Evolutionary conservation across 306 rosid species (phyloP).

Genomic region (Vicia sativa): DNA sequence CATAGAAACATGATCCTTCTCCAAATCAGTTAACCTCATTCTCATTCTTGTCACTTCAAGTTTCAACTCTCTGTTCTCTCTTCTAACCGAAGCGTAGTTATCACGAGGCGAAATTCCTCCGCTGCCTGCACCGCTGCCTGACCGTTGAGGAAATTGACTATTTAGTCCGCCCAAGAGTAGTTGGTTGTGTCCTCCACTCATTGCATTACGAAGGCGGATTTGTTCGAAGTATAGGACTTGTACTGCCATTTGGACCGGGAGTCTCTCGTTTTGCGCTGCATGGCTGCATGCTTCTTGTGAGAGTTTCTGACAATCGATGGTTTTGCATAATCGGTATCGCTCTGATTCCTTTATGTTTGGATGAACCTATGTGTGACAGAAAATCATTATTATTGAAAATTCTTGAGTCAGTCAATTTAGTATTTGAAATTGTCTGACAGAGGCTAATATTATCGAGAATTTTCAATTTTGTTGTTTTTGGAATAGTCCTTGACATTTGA

Average conservation of each 20-base stretch:
- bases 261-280: constrained; percentile 94
- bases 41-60: constrained; percentile 98
- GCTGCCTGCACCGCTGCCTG: constrained; percentile 98
- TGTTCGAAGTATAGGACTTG: constrained; percentile 98
- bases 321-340: constrained; percentile 82
- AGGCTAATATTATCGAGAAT: no score
- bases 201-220: constrained; percentile 84
- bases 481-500: not conserved
- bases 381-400: not conserved
- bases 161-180: constrained; percentile 73
- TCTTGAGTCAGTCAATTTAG: no score
- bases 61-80: constrained; percentile 95
- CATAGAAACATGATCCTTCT: constrained; percentile 92
- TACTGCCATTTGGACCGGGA: constrained; percentile 94
- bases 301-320: constrained; percentile 86
- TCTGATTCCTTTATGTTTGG: constrained; percentile 93
- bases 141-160: constrained; percentile 85
- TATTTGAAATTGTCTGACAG: not conserved
- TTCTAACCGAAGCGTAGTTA: constrained; percentile 92
- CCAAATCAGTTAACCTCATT: constrained; percentile 95
- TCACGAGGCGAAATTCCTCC: constrained; percentile 98
- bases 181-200: constrained; percentile 88
- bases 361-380: constrained; percentile 61
- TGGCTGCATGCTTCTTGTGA: constrained; percentile 98
- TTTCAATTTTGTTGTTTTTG: not conserved